Base-by-base conservation (phyloP, 202 grass and related monocot species). In the Schoenoplectus tabernaemontani region DNA sequence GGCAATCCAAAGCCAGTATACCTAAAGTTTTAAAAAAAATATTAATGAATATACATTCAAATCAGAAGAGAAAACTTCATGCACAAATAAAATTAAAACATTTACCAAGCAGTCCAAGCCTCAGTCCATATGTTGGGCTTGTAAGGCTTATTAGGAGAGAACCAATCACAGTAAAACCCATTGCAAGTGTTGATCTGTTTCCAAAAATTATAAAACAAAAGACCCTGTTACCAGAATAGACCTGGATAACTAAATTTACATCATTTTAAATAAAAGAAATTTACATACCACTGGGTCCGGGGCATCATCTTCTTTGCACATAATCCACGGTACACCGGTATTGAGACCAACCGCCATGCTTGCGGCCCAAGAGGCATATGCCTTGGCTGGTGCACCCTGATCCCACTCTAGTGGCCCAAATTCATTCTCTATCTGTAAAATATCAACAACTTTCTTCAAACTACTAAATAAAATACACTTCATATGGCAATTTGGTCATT, bases 91-190 rank as follows among this genome's bases (percentile, higher is more conserved):
- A 78, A 56, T 10, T 4, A 70, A 50, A 42, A 82, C 82, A 46
- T 9, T 78, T 90, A 97, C 94, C 94, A 97, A 61, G 89, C 84
- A 78, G 94, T 97, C 94, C 94, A 97, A 74, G 89, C 91, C 76
- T 97, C 94, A 30, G 94, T 97, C 94, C 94, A 97, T 84, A 97
- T 97, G 19, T 63, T 97, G 59, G 94, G 94, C 38, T 97, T 97
- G 78, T 89, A 65, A 68, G 81, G 91, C 67, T 89, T 90, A 64
- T 97, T 97, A 17, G 94, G 94, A 68, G 87, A 86, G 57, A 97
- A 97, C 82, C 85, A 88, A 44, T 97, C 91, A 80, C 91, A 97
- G 20, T 97, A 97, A 87, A 94, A 97, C 37, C 87, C 94, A 65
- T 97, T 97, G 84, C 94, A 97, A 9, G 89, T 97, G 74, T 97